phyloP scores from a whole-genome alignment of 73 alveolate genomes.

The Symbiodinium natans region DNA sequence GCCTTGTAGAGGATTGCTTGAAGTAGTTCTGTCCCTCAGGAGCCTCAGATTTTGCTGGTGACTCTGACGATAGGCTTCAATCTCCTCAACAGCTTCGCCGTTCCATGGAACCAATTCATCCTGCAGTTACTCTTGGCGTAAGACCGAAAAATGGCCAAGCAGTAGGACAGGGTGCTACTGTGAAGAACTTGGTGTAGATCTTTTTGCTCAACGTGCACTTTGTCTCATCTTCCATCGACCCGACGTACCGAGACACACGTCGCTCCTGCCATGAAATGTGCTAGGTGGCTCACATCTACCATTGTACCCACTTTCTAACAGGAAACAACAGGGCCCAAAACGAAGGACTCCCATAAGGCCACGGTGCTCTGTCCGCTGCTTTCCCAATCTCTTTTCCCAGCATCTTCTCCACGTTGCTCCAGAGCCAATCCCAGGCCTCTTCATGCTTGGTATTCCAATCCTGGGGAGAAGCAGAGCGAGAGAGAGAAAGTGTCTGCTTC shows the following conservation, averaged over 20 bases:
- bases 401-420: constrained; percentile 65
- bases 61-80: not conserved
- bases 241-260: constrained; percentile 50
- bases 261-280: no score
- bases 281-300: no score
- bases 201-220: constrained; percentile 2
- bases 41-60: not conserved
- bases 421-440: constrained; percentile 85
- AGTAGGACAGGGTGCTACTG: not conserved
- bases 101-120: not conserved
- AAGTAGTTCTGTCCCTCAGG: constrained; percentile 45
- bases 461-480: not conserved
- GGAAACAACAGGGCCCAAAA: not conserved
- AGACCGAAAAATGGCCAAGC: not conserved
- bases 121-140: not conserved
- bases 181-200: constrained; percentile 28
- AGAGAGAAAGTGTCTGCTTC: no score
- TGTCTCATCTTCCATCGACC: constrained; percentile 35
- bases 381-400: constrained; percentile 26
- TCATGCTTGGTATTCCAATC: constrained; percentile 60
- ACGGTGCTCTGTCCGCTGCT: not conserved
- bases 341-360: not conserved
- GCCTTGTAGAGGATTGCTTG: constrained; percentile 65
- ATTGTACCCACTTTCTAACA: not conserved
- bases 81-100: not conserved